phyloP scores from a whole-genome alignment of 495 filamentous ascomycete species.

The Penicillium malachiteum region DNA sequence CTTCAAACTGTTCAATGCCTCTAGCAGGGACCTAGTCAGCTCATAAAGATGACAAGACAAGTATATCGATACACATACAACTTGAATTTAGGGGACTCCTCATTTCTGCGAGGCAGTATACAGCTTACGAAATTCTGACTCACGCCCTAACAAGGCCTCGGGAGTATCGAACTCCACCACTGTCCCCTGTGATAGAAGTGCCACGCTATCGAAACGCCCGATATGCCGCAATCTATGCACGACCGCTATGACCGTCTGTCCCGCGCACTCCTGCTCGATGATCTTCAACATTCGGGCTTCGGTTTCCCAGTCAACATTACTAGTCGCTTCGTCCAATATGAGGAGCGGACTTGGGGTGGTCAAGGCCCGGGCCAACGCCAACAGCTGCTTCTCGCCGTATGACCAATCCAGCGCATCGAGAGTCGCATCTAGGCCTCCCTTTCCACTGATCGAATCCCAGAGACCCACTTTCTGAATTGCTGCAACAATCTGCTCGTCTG shows the following conservation, averaged over 20 bases:
- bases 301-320: slow-evolving; percentile 46
- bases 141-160: not conserved
- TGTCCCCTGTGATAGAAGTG: slow-evolving; percentile 21
- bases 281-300: slow-evolving; percentile 48
- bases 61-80: no score
- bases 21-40: no score
- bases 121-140: not conserved
- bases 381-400: slow-evolving; percentile 17
- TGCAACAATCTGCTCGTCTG: slow-evolving; percentile 6
- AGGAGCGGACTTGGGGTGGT: slow-evolving; percentile 9
- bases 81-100: no score
- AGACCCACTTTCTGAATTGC: slow-evolving; percentile 36
- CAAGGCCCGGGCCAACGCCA: slow-evolving; percentile 23
- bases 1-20: no score
- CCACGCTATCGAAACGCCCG: slow-evolving; percentile 37
- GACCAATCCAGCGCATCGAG: slow-evolving; percentile 22
- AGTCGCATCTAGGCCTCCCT: slow-evolving; percentile 37
- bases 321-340: slow-evolving; percentile 31
- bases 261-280: slow-evolving; percentile 47
- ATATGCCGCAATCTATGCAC: slow-evolving; percentile 53
- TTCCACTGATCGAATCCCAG: slow-evolving; percentile 26
- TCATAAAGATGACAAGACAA: no score
- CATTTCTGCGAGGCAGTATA: not conserved
- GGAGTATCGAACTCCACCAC: slow-evolving; percentile 1
- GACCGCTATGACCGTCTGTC: slow-evolving; percentile 53